phyloP scores from a whole-genome alignment of 169 alveolate genomes.

The Theileria luwenshuni region DNA sequence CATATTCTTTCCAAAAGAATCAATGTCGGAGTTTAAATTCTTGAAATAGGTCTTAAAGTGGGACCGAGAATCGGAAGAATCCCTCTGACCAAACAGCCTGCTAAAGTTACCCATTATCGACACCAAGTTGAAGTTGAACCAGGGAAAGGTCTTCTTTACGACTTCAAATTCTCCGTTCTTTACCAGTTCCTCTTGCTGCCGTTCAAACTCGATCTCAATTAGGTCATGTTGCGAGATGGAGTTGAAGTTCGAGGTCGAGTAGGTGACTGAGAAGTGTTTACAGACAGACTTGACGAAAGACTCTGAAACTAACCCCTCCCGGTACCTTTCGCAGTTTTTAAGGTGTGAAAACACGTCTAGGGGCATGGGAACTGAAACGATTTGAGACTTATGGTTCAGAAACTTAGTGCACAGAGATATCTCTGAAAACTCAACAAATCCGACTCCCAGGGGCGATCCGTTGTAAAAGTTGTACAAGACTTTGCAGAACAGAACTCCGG shows the following conservation, averaged over 20 bases:
- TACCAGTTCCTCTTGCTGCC: constrained; percentile 49
- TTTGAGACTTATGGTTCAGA: constrained; percentile 24
- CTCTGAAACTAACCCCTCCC: constrained; percentile 44
- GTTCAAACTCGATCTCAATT: constrained; percentile 58
- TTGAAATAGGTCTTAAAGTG: too few relatives aligned
- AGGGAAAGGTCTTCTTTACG: constrained; percentile 50
- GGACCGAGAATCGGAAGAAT: too few relatives aligned
- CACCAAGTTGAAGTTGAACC: constrained; percentile 54
- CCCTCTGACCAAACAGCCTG: background rate
- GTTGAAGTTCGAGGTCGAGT: background rate
- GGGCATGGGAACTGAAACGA: constrained; percentile 19
- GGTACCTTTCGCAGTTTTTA: constrained; percentile 19
- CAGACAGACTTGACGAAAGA: constrained; percentile 20
- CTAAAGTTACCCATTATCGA: constrained; percentile 34
- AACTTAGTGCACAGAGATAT: constrained; percentile 16
- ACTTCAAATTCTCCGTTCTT: constrained; percentile 44
- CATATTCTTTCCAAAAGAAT: too few relatives aligned
- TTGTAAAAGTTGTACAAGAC: constrained; percentile 35
- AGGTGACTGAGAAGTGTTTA: constrained; percentile 16
- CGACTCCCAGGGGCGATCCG: constrained; percentile 55
- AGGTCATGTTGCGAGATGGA: constrained; percentile 11
- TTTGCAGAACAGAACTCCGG: constrained; percentile 21
- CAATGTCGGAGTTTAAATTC: too few relatives aligned
- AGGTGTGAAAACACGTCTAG: constrained; percentile 34
- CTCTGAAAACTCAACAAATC: constrained; percentile 51